Evolutionary conservation across 2,329 filamentous ascomycete species (phyloP), one percentile per base, ranked within the genome.

Genomic region (Xylariaceae sp.): DNA sequence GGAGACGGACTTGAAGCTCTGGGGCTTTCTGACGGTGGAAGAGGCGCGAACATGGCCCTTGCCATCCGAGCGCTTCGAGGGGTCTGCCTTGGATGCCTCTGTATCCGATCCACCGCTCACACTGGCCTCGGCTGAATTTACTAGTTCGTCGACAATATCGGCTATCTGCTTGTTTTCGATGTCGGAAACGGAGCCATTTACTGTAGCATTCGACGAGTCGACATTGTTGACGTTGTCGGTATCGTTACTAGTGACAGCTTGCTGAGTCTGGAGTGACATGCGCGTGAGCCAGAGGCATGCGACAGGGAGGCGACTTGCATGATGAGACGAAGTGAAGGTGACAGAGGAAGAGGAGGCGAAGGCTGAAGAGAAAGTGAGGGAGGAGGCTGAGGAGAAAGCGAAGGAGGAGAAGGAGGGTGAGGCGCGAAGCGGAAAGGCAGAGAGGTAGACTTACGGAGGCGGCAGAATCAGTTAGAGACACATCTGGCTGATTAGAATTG

Each of bases 1-100:
- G 4, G 89, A 93, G 46, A 95, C 89, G 18, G 90, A 85, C 74
- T 95, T 96, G 80, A 96, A 95, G 12, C 86, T 88, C 18, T 87
- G 77, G 19, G 87, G 86, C 73, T 91, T 93, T 80, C 90, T 92
- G 60, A 86, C 78, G 2, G 86, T 68, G 59, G 87, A 81, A 61
- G 79, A 77, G 7, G 78, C 78, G 56, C 84, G 85, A 58, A 76
- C 75, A 70, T 90, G 84, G 47, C 80, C 79, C 65, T 82, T 85
- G 54, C 82, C 83, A 70, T 83, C 81, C 59, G 82, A 81, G 58
- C 73, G 73, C 70, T 82, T 82, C 55, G 79, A 71, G 73, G 78
- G 63, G 73, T 84, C 83, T 48, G 77, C 77, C 66, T 84, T 84
- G 59, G 86, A 87, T 64, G 85, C 83, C 70, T 93, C 90, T 41